Conservation (phyloP, 495 filamentous ascomycete genomes). For the Astrothelium macrocarpum region DNA sequence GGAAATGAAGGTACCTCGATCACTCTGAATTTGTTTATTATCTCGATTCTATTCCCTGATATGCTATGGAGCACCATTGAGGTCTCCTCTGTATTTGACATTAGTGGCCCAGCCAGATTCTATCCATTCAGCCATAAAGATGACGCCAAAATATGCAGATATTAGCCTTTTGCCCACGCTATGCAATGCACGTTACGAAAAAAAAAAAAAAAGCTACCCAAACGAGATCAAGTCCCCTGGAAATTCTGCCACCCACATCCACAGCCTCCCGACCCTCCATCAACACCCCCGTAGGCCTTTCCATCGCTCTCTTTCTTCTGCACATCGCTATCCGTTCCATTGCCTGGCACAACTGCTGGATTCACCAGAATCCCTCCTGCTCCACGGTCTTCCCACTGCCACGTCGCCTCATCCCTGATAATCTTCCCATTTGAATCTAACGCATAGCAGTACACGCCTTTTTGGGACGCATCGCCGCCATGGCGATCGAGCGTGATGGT, state of each 20-base stretch:
- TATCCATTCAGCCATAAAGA: neutral
- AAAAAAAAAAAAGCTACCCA: neutral
- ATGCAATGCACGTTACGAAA: neutral
- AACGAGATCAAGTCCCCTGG: neutral
- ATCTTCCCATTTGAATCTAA: constrained; percentile 47
- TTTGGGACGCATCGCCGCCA: constrained; percentile 52
- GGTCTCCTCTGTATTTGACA: neutral
- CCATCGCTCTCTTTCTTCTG: neutral
- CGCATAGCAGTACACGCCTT: constrained; percentile 62
- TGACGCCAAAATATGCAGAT: neutral
- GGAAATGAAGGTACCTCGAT: too few relatives aligned
- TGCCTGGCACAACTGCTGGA: neutral
- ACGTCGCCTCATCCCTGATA: constrained; percentile 39
- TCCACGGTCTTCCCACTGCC: constrained; percentile 22
- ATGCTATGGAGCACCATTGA: too few relatives aligned
- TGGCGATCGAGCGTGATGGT: constrained; percentile 66
- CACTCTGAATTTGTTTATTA: too few relatives aligned
- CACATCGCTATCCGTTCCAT: neutral
- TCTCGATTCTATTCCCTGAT: too few relatives aligned
- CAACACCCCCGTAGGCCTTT: neutral
- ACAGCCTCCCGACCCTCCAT: constrained; percentile 1
- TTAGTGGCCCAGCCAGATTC: constrained; percentile 1
- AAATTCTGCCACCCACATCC: neutral
- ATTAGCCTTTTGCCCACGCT: neutral
- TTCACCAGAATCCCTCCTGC: neutral